Base-by-base conservation (phyloP, 2,329 filamentous ascomycete species). In the Blumeria hordei region DNA sequence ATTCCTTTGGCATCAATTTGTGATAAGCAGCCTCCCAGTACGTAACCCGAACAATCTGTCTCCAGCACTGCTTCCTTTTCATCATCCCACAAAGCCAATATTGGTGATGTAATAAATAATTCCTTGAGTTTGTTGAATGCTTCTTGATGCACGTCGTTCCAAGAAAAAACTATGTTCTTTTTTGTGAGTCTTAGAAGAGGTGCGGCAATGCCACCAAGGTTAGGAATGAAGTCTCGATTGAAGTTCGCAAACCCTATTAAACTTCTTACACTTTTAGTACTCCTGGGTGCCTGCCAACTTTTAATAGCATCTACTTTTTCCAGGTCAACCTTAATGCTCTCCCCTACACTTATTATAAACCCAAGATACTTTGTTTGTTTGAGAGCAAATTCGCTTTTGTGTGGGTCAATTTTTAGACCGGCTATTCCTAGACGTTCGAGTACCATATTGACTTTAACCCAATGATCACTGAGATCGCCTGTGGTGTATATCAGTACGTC, bases 221-320 rank as follows among this genome's bases (percentile, higher is more conserved):
- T 45, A 28, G 16, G 45, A 9, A 32, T 28, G 33, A 28, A 49
- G 10, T 49, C 21, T 21, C 21, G 28, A 6, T 28, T 12, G n/a
- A 8, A 10, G 45, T 49, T 49, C n/a, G n/a, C n/a, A 9, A 9
- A 16, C 18, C 18, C 41, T 16, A 44, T n/a, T n/a, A 44, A 44
- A n/a, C n/a, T 44, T n/a, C n/a, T 44, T 7, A 44, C n/a, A n/a
- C 41, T 16, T 44, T 44, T 44, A n/a, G 18, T 8, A 16, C 18
- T 72, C 52, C 59, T 60, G 5, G 7, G 41, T 7, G 41, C 12
- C n/a, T 44, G 12, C 41, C 41, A 44, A 44, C 12, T n/a, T n/a
- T n/a, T n/a, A n/a, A n/a, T n/a, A n/a, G 16, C 45, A 12, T 49
- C n/a, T n/a, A n/a, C n/a, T n/a, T n/a, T n/a, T n/a, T n/a, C n/a